Conservation (phyloP, 768 basidiomycete species). For the Suillus subaureus region DNA sequence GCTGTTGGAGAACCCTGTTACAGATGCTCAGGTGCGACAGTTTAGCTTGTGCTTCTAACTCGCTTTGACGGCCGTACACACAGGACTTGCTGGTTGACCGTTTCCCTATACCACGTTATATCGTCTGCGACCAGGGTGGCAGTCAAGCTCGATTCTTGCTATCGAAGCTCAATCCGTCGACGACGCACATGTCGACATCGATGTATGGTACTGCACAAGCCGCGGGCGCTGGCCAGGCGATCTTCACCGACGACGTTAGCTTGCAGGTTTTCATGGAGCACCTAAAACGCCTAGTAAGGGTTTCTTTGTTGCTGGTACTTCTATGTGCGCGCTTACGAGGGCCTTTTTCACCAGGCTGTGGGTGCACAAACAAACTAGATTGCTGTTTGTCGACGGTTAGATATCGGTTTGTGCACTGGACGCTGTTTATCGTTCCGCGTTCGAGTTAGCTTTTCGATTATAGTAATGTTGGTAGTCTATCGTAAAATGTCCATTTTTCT, state of each 20-base stretch:
- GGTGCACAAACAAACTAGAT: slow-evolving; percentile 66
- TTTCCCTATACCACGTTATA: slow-evolving; percentile 96
- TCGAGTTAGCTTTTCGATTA: background rate
- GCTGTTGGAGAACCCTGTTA: slow-evolving; percentile 81
- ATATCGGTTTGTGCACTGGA: background rate
- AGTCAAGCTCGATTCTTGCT: slow-evolving; percentile 98
- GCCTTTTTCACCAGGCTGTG: slow-evolving; percentile 48
- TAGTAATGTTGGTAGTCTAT: background rate
- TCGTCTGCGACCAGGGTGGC: slow-evolving; percentile 97
- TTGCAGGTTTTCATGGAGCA: slow-evolving; percentile 98
- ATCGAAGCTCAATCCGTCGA: slow-evolving; percentile 95
- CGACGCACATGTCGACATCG: slow-evolving; percentile 91
- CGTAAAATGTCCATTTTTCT: background rate
- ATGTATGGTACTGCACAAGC: slow-evolving; percentile 84
- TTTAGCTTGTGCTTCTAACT: background rate
- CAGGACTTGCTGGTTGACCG: slow-evolving; percentile 94
- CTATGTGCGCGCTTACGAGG: background rate
- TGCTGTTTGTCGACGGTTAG: background rate
- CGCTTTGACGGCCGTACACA: slow-evolving; percentile 5
- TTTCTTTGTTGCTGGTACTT: background rate
- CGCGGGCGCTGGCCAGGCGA: slow-evolving; percentile 79
- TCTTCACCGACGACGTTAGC: slow-evolving; percentile 99
- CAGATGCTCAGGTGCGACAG: slow-evolving; percentile 77
- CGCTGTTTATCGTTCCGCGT: background rate
- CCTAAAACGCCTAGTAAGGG: slow-evolving; percentile 84